phyloP scores from a whole-genome alignment of 371 early-diverging fungal genomes.

The Fennellomyces sp. region DNA sequence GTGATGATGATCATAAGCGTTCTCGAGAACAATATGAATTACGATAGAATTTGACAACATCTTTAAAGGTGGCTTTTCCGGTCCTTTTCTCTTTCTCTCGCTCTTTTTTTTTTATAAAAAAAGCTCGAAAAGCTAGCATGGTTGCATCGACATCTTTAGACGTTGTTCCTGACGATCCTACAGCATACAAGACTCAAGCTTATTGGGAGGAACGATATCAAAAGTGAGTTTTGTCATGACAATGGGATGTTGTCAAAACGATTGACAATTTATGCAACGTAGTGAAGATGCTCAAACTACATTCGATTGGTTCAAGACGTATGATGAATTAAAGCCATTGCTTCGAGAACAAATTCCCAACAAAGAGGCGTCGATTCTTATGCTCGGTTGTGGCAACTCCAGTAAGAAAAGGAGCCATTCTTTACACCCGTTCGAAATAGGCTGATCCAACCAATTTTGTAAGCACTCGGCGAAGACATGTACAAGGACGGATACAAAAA shows the following conservation, averaged over 20 bases:
- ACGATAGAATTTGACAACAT: conserved; percentile 6
- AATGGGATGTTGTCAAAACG: too few species aligned
- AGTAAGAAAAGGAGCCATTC: conserved; percentile 35
- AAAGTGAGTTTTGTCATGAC: conserved; percentile 21
- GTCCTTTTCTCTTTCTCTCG: neutral
- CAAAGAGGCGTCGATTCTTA: conserved; percentile 63
- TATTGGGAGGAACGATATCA: conserved; percentile 66
- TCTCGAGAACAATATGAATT: conserved; percentile 26
- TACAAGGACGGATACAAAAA: conserved; percentile 77
- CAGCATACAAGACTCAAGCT: conserved; percentile 63
- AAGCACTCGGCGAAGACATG: conserved; percentile 81
- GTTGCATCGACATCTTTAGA: conserved; percentile 47
- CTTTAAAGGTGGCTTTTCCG: too few species aligned
- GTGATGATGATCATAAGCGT: conserved; percentile 1
- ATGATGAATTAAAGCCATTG: conserved; percentile 69
- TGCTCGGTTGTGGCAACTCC: conserved; percentile 84
- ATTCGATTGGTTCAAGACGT: conserved; percentile 91
- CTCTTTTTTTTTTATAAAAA: neutral
- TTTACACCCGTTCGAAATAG: too few species aligned
- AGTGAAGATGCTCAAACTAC: conserved; percentile 58
- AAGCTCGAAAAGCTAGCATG: too few species aligned
- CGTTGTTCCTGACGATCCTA: conserved; percentile 66
- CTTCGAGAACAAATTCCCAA: conserved; percentile 58
- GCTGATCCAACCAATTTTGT: neutral
- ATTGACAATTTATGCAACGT: neutral